phyloP scores from a whole-genome alignment of 1,284 basidiomycete genomes.

The Ceratobasidium sp. region DNA sequence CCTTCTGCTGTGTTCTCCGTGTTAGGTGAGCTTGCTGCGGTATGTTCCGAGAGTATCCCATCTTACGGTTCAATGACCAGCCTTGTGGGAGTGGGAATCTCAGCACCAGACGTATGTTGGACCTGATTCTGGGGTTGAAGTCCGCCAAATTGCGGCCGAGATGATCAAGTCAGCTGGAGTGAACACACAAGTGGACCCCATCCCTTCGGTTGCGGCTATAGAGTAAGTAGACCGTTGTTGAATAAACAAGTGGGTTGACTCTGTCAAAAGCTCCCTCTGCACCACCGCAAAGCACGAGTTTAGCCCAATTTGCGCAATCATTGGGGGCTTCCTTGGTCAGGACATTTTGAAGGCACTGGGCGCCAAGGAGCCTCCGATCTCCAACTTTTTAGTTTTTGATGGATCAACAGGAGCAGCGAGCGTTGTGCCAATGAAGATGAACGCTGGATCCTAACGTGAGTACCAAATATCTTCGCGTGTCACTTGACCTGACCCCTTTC shows the following conservation, averaged over 20 bases:
- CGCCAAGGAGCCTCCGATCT: constrained; percentile 88
- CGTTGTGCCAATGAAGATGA: constrained; percentile 50
- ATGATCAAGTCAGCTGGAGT: constrained; percentile 70
- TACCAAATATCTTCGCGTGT: neutral
- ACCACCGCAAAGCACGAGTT: constrained; percentile 78
- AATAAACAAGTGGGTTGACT: neutral
- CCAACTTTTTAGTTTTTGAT: constrained; percentile 92
- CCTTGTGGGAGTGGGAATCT: constrained; percentile 83
- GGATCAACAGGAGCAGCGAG: constrained; percentile 79
- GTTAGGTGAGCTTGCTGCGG: constrained; percentile 61
- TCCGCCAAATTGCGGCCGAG: constrained; percentile 62
- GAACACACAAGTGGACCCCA: constrained; percentile 68
- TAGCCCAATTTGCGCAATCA: constrained; percentile 87
- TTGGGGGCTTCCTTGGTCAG: constrained; percentile 94
- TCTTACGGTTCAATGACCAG: constrained; percentile 52
- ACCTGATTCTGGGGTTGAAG: constrained; percentile 43
- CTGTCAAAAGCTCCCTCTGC: constrained; percentile 31
- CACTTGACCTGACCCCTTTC: constrained; percentile 7
- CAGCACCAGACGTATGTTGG: constrained; percentile 56
- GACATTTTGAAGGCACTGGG: constrained; percentile 93
- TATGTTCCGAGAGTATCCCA: neutral
- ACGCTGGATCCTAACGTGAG: constrained; percentile 20
- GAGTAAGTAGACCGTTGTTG: constrained; percentile 55
- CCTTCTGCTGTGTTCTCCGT: constrained; percentile 74
- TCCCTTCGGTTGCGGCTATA: constrained; percentile 63